These are phyloP conservation scores for Populus hybrid DNA, from an alignment of 441 rosid species.

Conservation along the genomic window DNA sequence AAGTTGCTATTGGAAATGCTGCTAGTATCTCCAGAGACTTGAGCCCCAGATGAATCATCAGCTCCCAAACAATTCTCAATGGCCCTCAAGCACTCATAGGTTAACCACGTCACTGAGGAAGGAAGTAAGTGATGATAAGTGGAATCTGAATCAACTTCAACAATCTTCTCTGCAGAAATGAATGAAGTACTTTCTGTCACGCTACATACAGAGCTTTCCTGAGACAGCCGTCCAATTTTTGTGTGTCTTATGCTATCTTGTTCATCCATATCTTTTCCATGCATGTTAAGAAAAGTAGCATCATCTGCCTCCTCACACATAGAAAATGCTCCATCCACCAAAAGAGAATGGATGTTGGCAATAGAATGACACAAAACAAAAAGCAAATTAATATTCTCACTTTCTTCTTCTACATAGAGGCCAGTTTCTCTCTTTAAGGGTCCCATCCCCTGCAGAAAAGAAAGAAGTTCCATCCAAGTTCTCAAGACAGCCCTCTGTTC, in stretches of 20 bases:
- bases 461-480: slow-evolving; percentile 82
- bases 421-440: slow-evolving; percentile 92
- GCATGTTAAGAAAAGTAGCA: slow-evolving; percentile 21
- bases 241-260: slow-evolving; percentile 64
- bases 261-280: slow-evolving; percentile 44
- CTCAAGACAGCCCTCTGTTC: slow-evolving; percentile 59
- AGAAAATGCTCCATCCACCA: slow-evolving; percentile 83
- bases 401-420: slow-evolving; percentile 68
- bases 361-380: slow-evolving; percentile 65
- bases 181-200: slow-evolving; percentile 46
- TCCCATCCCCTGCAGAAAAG: slow-evolving; percentile 87
- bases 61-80: slow-evolving; percentile 67
- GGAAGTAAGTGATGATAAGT: slow-evolving; percentile 43
- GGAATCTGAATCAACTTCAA: slow-evolving; percentile 39
- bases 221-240: slow-evolving; percentile 82
- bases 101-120: slow-evolving; percentile 54
- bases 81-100: slow-evolving; percentile 71
- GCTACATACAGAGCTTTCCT: slow-evolving; percentile 69
- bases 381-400: slow-evolving; percentile 53
- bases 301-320: slow-evolving; percentile 38
- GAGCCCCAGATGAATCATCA: slow-evolving; percentile 42
- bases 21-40: slow-evolving; percentile 36
- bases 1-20: slow-evolving; percentile 43
- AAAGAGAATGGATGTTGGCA: slow-evolving; percentile 67
- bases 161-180: slow-evolving; percentile 33